A percentile compares a stretch with the other conserved stretches of the same genome.
Conservation (phyloP, 169 alveolate species). For the Plasmodium ovale region DNA sequence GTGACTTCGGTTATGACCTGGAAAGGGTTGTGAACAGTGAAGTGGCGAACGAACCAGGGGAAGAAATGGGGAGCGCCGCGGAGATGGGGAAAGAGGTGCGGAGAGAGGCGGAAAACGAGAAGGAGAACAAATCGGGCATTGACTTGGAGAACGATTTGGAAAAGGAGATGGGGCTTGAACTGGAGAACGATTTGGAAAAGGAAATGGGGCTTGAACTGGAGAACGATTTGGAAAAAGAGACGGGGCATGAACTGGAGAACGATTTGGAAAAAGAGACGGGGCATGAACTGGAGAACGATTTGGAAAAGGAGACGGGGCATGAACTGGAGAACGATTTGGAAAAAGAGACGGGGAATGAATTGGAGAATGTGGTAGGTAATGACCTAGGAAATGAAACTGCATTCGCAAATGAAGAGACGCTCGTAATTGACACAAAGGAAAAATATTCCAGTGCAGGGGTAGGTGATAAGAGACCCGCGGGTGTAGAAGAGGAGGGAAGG, state of each 20-base stretch:
- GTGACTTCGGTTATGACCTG: background rate
- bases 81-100: background rate
- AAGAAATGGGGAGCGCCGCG: background rate
- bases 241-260: background rate
- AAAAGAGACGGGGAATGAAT: background rate
- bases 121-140: background rate
- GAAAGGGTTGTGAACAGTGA: background rate
- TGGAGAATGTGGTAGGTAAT: background rate
- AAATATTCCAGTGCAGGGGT: too few relatives aligned
- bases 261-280: background rate
- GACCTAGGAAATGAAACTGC: conserved; percentile 10
- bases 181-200: background rate
- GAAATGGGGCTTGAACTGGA: background rate
- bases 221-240: background rate
- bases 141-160: background rate
- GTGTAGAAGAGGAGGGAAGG: too few relatives aligned
- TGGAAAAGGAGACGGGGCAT: background rate
- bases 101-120: background rate
- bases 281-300: background rate
- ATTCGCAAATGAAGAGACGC: background rate
- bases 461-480: too few relatives aligned
- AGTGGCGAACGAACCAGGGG: background rate
- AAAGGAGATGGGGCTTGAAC: background rate
- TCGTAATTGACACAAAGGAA: background rate
- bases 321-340: conserved; percentile 9